A percentile compares a stretch with the other conserved stretches of the same genome.
These are phyloP conservation scores for Simplicillium aogashimaense DNA, from an alignment of 2,329 filamentous ascomycete species.

Conservation along the genomic window DNA sequence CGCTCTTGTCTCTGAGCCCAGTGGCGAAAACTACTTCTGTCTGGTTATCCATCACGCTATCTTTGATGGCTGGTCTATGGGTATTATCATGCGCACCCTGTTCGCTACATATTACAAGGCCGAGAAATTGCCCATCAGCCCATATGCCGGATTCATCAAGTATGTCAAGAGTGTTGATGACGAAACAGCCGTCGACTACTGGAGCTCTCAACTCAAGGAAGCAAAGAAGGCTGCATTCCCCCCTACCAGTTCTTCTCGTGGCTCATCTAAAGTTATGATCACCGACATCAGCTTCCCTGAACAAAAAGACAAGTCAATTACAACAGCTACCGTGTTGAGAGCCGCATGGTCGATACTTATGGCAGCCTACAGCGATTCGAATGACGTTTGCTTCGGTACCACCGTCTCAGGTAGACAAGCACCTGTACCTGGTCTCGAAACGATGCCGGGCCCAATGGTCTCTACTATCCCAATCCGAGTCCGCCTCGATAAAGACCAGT, in stretches of 20 bases:
- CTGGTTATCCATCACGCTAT: slow-evolving; percentile 10
- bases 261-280: background rate
- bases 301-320: slow-evolving; percentile 27
- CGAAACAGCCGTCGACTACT: slow-evolving; percentile 2
- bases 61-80: slow-evolving; percentile 11
- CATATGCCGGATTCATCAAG: background rate
- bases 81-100: slow-evolving; percentile 2
- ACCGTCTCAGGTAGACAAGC: slow-evolving; percentile 41
- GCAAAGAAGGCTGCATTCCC: slow-evolving; percentile 4
- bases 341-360: slow-evolving; percentile 43
- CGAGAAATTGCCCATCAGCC: background rate
- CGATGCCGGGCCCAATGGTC: slow-evolving; percentile 45
- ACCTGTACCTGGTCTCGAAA: slow-evolving; percentile 28
- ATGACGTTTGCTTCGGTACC: slow-evolving; percentile 44
- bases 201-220: slow-evolving; percentile 4
- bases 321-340: slow-evolving; percentile 38
- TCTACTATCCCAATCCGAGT: slow-evolving; percentile 42
- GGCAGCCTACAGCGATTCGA: slow-evolving; percentile 32
- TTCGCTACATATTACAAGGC: background rate
- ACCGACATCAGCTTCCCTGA: background rate
- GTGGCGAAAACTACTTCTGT: background rate
- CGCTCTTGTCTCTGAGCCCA: background rate
- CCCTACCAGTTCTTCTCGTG: background rate
- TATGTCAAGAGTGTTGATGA: slow-evolving; percentile 5
- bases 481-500: slow-evolving; percentile 23